phyloP scores from a whole-genome alignment of 805 yeast species.

The Pichia thaimueangensis region DNA sequence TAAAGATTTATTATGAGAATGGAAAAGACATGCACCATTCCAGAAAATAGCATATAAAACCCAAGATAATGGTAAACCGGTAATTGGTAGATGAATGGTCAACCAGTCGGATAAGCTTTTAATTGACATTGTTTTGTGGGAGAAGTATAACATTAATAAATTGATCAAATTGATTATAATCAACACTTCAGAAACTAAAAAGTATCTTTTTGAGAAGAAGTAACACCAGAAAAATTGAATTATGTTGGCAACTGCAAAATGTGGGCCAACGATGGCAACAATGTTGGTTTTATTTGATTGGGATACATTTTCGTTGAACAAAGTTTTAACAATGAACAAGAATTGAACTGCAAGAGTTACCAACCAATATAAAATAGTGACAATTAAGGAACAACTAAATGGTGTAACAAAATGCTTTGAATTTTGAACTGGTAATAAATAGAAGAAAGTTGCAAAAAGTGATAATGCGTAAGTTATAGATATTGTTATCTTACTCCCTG shows the following conservation, averaged over 20 bases:
- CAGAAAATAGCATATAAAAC: conserved; percentile 66
- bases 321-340: conserved; percentile 39
- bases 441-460: conserved; percentile 42
- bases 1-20: conserved; percentile 46
- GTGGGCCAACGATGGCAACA: conserved; percentile 45
- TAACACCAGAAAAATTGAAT: conserved; percentile 57
- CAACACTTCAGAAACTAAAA: conserved; percentile 51
- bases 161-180: conserved; percentile 55
- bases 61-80: conserved; percentile 75
- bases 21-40: conserved; percentile 77
- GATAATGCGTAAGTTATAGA: conserved; percentile 51
- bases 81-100: conserved; percentile 56
- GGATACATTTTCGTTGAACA: conserved; percentile 25
- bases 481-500: conserved; percentile 35
- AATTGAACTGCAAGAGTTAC: conserved; percentile 47
- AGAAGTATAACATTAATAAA: conserved; percentile 46
- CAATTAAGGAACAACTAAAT: conserved; percentile 51
- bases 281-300: conserved; percentile 26
- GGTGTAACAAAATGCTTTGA: conserved; percentile 52
- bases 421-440: conserved; percentile 43
- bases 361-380: conserved; percentile 53
- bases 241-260: conserved; percentile 57
- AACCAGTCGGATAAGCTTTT: conserved; percentile 47
- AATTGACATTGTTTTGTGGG: conserved; percentile 53
- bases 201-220: conserved; percentile 54